Evolutionary conservation across 305 asterid species (phyloP), one percentile per base, ranked within the genome.

Genomic region (Fraxinus ornus): DNA sequence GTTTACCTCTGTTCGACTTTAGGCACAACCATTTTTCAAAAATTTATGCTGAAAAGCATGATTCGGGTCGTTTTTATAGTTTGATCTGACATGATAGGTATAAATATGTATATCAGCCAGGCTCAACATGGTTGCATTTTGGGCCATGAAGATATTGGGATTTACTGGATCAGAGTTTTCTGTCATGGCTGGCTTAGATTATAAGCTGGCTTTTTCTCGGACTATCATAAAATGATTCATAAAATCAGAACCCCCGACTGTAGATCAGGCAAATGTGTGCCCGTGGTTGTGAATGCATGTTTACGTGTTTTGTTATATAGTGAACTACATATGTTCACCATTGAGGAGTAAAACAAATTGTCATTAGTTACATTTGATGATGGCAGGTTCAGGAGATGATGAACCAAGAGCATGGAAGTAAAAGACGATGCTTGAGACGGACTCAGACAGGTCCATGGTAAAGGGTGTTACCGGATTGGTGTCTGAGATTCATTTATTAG

Each of bases 391-490:
- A 85, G 85, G 98, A 91, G 92, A 89, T 90, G 97, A 88, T 91
- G 93, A 88, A 89, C 70, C 85, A 85, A 82, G 92, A 89, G 79
- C 86, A 47, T 2, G 95, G 93, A 81, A 80, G 30, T 19, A 94
- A 93, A 91, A 90, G 88, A 71, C 93, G 87, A 79, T 85, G 98
- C 87, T 87, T 94, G 87, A 93, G 97, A 80, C 91, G 99, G 83
- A 96, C 98, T 57, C 95, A 90, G 90, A 92, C 97, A 4, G 92
- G 98, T 77, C 17, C 15, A 41, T 41, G 52, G 52, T 41, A 41
- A 41, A 41, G 52, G 9, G 90, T n/a, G 62, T 41, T 44, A 52
- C 41, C 8, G 19, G 64, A 28, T 62, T 68, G 44, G 47, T 39
- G 52, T 10, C 19, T 75, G 82, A 49, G 41, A 72, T 36, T 62